Conservation (phyloP, 2,329 filamentous ascomycete genomes). For the Colletotrichum euphorbiae region DNA sequence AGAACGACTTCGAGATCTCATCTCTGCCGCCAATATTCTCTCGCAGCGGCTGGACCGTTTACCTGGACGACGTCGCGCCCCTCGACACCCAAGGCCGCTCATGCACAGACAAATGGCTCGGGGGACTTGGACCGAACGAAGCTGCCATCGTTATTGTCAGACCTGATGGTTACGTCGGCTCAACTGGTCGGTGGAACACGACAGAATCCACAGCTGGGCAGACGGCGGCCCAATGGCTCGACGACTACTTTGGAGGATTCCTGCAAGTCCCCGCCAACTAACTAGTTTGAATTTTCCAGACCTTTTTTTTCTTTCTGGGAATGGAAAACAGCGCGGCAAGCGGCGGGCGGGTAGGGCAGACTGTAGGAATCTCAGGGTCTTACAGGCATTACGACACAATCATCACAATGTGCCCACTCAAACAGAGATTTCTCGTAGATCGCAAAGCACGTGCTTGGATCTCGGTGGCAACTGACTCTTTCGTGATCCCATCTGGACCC, state of each 20-base stretch:
- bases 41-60: conserved; percentile 76
- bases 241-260: conserved; percentile 30
- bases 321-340: background rate
- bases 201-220: conserved; percentile 2
- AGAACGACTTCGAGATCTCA: conserved; percentile 71
- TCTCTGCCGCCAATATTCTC: conserved; percentile 74
- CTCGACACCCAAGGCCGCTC: conserved; percentile 62
- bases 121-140: conserved; percentile 36
- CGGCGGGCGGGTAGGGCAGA: background rate
- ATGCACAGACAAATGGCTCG: conserved; percentile 59
- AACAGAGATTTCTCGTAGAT: conserved; percentile 20
- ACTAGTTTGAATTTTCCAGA: conserved; percentile 9
- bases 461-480: conserved; percentile 16
- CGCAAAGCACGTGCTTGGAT: conserved; percentile 17
- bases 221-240: conserved; percentile 28
- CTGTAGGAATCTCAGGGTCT: conserved; percentile 3
- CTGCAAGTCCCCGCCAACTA: conserved; percentile 18
- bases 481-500: conserved; percentile 6
- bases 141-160: conserved; percentile 40
- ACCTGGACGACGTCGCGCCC: conserved; percentile 73
- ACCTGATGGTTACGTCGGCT: conserved; percentile 43
- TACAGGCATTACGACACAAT: conserved; percentile 18
- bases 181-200: conserved; percentile 31
- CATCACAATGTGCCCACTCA: background rate
- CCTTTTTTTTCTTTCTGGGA: too few species aligned